Evolutionary conservation across 75 land plant genomes (phyloP).

Genomic region (Chamaecyparis obtusa): DNA sequence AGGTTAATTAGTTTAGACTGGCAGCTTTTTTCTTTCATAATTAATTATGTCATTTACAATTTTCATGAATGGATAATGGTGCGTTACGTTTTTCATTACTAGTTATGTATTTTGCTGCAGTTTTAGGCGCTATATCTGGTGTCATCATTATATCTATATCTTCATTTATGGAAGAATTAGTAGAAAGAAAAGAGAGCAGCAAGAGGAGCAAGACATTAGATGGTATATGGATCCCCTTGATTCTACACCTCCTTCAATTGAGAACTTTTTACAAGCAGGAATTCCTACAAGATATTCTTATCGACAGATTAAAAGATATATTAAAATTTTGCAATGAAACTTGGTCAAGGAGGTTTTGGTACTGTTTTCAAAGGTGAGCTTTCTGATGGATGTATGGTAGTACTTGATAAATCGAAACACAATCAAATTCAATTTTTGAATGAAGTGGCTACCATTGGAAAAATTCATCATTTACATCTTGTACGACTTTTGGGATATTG

Average conservation of each 20-base stretch:
- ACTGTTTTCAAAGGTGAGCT: constrained; percentile 21
- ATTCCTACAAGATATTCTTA: background rate
- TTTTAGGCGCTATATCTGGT: too few species aligned
- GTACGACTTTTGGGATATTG: constrained; percentile 35
- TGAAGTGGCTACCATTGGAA: constrained; percentile 34
- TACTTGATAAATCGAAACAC: background rate
- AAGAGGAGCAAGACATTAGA: background rate
- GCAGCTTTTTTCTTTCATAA: too few species aligned
- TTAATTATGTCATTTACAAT: too few species aligned
- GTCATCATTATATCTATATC: background rate
- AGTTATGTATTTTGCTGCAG: background rate
- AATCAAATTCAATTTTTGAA: constrained; percentile 20
- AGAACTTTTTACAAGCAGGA: background rate
- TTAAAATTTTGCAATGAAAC: background rate
- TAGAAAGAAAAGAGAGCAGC: background rate
- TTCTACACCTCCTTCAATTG: background rate
- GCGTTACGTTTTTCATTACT: too few species aligned
- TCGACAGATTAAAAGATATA: background rate
- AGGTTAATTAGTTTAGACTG: too few species aligned
- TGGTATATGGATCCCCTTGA: background rate
- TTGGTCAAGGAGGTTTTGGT: constrained; percentile 11
- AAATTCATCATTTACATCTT: constrained; percentile 30
- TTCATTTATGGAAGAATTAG: background rate
- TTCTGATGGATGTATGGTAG: background rate
- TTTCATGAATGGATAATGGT: too few species aligned